Conservation (phyloP, 306 rosid genomes). For the Trichosanthes cucumerina region DNA sequence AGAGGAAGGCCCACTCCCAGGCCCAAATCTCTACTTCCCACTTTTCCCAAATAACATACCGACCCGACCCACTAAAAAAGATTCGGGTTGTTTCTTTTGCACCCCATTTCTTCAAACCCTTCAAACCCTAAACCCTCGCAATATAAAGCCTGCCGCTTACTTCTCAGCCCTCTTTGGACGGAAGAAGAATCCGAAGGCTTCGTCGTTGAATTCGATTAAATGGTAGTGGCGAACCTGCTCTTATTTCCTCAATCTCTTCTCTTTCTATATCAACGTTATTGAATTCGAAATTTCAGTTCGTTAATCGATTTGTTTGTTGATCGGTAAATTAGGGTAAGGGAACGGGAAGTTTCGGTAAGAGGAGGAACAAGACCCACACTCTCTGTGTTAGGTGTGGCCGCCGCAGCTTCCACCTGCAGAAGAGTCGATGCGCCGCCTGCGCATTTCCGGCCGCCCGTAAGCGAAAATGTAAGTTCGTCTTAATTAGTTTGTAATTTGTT, state of each 20-base stretch:
- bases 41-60: not conserved
- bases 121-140: constrained; percentile 11
- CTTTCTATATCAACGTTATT: not conserved
- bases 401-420: constrained; percentile 95
- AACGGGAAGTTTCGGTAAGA: constrained; percentile 93
- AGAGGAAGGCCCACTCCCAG: not conserved
- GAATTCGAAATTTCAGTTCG: not conserved
- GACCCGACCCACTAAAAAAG: not conserved
- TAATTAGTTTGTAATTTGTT: not conserved
- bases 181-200: not conserved
- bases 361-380: constrained; percentile 98
- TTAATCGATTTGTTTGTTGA: not conserved
- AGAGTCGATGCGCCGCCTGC: constrained; percentile 96
- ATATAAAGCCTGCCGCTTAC: not conserved
- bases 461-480: constrained; percentile 47
- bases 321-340: constrained; percentile 70
- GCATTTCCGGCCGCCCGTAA: constrained; percentile 93
- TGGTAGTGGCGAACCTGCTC: constrained; percentile 35
- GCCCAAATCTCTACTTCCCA: not conserved
- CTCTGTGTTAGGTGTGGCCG: constrained; percentile 98
- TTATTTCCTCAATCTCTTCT: not conserved
- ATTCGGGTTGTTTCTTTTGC: not conserved
- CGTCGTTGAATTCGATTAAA: constrained; percentile 14
- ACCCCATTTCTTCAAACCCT: not conserved
- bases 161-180: not conserved